Evolutionary conservation across 108 stramenopile species (phyloP), one percentile per base, ranked within the genome.

Genomic region (Phaeodactylum tricornutum): DNA sequence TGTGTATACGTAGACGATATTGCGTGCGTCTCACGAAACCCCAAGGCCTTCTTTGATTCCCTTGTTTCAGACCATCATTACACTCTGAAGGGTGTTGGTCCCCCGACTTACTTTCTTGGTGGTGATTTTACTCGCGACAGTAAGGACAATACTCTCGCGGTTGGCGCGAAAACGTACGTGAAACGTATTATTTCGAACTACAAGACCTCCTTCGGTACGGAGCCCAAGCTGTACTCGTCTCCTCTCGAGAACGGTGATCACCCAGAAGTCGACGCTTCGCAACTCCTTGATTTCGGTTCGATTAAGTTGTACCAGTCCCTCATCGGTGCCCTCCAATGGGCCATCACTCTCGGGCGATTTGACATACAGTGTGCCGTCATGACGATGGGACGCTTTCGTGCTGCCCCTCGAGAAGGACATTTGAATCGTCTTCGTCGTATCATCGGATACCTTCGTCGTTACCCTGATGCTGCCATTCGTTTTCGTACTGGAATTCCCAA

Each of bases 21-120:
- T 9, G 17, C 37, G 2, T 35, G 38, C 22, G 41, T 30, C 2
- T 16, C 21, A 24, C 45, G 35, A 39, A 47, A 67, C 33, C 59
- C 66, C 0, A 9, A 36, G 15, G 21, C 50, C 3, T 29, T 70
- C 30, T 35, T 46, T 11, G 46, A 59, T 0, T n/a, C 5, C 4
- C 46, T 70, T 0, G 17, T 17, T 8, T 17, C 0, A 4, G n/a
- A 34, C 15, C 45, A 60, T 31, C 14, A 46, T 16, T 60, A 53
- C 57, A 49, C 55, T 4, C 37, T 72, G 32, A 72, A 72, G 22
- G 71, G 71, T 17, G 35, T 37, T 0, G 61, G 60, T 29, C 34
- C 19, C 1, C 19, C 55, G 7, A 28, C 50, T 0, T 72, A 39
- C 38, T 53, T 60, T 21, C 53, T 72, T 17, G 64, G 71, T 0